Evolutionary conservation across 345 rosid genomes (phyloP).

Genomic region (Durio zibethinus): DNA sequence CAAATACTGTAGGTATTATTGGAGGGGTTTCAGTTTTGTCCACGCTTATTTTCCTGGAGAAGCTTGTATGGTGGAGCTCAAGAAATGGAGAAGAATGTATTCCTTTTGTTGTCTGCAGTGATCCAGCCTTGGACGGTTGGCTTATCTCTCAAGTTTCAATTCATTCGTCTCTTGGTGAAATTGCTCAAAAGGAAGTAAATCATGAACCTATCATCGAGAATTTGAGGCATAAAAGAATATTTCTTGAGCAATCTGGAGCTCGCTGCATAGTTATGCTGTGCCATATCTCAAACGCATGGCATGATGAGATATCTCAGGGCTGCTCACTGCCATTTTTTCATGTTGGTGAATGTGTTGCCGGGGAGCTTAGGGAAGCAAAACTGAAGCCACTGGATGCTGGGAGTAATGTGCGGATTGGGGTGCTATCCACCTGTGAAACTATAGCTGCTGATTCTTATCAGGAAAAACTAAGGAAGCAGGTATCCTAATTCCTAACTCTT

Average conservation of each 20-base stretch:
- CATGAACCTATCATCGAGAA: constrained; percentile 32
- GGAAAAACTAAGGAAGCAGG: constrained; percentile 58
- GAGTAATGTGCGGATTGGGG: constrained; percentile 51
- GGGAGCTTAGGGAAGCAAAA: constrained; percentile 53
- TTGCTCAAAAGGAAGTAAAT: background rate
- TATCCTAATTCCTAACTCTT: background rate
- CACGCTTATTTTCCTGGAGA: constrained; percentile 49
- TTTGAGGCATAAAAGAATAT: constrained; percentile 43
- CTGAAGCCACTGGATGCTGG: constrained; percentile 70
- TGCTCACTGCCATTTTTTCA: constrained; percentile 55
- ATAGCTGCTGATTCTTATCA: constrained; percentile 49
- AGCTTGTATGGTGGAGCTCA: constrained; percentile 42
- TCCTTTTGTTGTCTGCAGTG: constrained; percentile 47
- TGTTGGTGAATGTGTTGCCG: constrained; percentile 58
- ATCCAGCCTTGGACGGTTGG: constrained; percentile 22
- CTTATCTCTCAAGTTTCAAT: background rate
- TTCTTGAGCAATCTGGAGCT: constrained; percentile 66
- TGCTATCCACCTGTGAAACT: constrained; percentile 44
- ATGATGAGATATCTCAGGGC: constrained; percentile 47
- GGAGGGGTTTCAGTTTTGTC: constrained; percentile 49
- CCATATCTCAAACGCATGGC: constrained; percentile 56
- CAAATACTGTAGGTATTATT: constrained; percentile 42
- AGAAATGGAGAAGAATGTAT: constrained; percentile 31
- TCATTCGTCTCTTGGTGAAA: background rate
- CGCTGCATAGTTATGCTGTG: constrained; percentile 65